Conservation (phyloP, 2,329 filamentous ascomycete genomes). For the Pseudocercospora pini-densiflorae region DNA sequence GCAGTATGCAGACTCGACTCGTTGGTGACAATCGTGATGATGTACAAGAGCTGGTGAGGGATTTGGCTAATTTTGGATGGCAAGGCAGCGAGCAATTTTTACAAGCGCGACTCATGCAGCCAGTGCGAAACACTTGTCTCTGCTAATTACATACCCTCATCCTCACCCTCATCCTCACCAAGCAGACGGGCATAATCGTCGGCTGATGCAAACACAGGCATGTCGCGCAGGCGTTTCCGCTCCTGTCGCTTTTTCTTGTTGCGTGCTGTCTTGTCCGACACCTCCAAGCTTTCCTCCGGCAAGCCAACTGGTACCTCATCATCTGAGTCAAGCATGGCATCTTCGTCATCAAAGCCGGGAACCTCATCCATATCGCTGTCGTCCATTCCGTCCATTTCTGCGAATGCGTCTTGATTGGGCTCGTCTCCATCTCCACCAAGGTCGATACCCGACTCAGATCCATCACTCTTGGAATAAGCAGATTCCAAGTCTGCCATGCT, state of each 20-base stretch:
- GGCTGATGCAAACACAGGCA: conserved; percentile 90
- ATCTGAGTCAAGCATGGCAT: conserved; percentile 48
- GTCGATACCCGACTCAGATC: conserved; percentile 55
- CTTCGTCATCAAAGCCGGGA: conserved; percentile 50
- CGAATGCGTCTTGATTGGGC: conserved; percentile 48
- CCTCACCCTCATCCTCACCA: conserved; percentile 32
- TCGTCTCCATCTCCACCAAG: conserved; percentile 47
- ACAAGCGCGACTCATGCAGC: background rate
- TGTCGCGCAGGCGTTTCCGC: conserved; percentile 81
- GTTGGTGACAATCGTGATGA: background rate
- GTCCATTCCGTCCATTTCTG: conserved; percentile 44
- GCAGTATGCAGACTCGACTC: background rate
- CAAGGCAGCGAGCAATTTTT: background rate
- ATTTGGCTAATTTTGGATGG: background rate
- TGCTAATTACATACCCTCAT: background rate
- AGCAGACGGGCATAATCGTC: conserved; percentile 84
- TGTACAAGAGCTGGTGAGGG: background rate
- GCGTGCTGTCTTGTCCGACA: conserved; percentile 47
- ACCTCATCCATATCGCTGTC: conserved; percentile 61
- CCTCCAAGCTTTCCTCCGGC: conserved; percentile 53
- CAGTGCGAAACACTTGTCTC: background rate
- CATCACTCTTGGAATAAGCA: conserved; percentile 42
- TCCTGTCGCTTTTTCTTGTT: conserved; percentile 61
- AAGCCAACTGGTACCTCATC: conserved; percentile 61
- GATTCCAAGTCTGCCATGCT: conserved; percentile 54